Conservation (phyloP, 768 basidiomycete genomes). For the Podaxis sp. region DNA sequence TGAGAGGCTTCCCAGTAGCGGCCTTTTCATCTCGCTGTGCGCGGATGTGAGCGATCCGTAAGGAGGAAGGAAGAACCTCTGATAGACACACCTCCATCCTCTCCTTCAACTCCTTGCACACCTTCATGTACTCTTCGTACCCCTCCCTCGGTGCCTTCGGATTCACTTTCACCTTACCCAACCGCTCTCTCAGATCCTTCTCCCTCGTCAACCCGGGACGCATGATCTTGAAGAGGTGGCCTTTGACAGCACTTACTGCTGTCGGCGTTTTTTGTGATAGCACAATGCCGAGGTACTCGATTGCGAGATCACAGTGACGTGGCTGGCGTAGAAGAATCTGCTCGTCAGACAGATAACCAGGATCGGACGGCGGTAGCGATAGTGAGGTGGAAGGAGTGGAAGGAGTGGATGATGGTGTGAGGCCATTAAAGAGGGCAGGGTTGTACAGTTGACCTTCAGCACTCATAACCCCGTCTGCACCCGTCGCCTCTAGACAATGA, state of each 20-base stretch:
- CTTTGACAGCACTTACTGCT: slow-evolving; percentile 74
- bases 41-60: neutral
- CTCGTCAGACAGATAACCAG: slow-evolving; percentile 27
- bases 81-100: slow-evolving; percentile 43
- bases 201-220: slow-evolving; percentile 70
- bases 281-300: slow-evolving; percentile 87
- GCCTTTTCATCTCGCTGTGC: slow-evolving; percentile 46
- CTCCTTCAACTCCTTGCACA: slow-evolving; percentile 49
- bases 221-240: slow-evolving; percentile 92
- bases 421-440: slow-evolving; percentile 67
- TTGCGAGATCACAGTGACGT: slow-evolving; percentile 64
- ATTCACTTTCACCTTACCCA: slow-evolving; percentile 51
- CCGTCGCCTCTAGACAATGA: slow-evolving; percentile 78
- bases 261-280: slow-evolving; percentile 68
- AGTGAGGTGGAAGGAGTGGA: slow-evolving; percentile 11
- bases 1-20: slow-evolving; percentile 25
- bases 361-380: slow-evolving; percentile 10
- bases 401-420: slow-evolving; percentile 22
- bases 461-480: slow-evolving; percentile 91
- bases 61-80: slow-evolving; percentile 1
- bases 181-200: slow-evolving; percentile 67
- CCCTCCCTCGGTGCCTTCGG: slow-evolving; percentile 18
- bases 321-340: slow-evolving; percentile 49
- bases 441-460: slow-evolving; percentile 97
- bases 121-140: slow-evolving; percentile 16